Evolutionary conservation across 2,329 filamentous ascomycete species (phyloP), one percentile per base, ranked within the genome.

Genomic region (Sporothrix brasiliensis): DNA sequence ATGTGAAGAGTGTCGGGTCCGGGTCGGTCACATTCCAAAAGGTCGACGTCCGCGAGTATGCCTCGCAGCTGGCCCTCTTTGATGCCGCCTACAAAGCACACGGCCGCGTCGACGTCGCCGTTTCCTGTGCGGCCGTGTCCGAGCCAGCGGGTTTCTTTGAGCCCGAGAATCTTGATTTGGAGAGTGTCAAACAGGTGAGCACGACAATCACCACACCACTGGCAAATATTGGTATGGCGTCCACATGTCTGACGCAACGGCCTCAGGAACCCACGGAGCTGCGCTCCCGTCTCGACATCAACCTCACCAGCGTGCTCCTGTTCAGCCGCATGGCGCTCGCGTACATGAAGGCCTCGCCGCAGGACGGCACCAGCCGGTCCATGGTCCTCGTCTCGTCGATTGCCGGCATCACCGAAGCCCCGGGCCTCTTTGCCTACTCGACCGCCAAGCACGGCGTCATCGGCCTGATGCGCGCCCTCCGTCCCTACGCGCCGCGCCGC

Each of bases 371-470:
- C 10, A 21, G 50, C 13, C 75, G 74, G n/a, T 81, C 60, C n/a
- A 76, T 78, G 56, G 74, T 75, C 14, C 72, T 78, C 4, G 73
- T 75, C 13, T 76, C 76, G 10, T 84, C 80, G 9, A 80, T 82
- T 2, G 82, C 83, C 0, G 83, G 83, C 1, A 84, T 86, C 74
- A 83, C 82, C 19, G 82, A 84, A 47, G 80, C 81, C 4, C 82
- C 84, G 0, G 82, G 82, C 0, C 75, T 85, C 1, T 81, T 82
- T 67, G 77, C 84, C 24, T 85, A 86, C 73, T 80, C 81, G 3
- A 78, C 83, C 0, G 78, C 80, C 4, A 85, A 86, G 73, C 83
- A 85, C 72, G 83, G 82, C 19, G 80, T 86, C 0, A 77, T 84
- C 24, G 84, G 84, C 0, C 76, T 85, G 4, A 83, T 85, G 80